Conservation (phyloP, 495 filamentous ascomycete genomes). For the Lichina pygmaea region DNA sequence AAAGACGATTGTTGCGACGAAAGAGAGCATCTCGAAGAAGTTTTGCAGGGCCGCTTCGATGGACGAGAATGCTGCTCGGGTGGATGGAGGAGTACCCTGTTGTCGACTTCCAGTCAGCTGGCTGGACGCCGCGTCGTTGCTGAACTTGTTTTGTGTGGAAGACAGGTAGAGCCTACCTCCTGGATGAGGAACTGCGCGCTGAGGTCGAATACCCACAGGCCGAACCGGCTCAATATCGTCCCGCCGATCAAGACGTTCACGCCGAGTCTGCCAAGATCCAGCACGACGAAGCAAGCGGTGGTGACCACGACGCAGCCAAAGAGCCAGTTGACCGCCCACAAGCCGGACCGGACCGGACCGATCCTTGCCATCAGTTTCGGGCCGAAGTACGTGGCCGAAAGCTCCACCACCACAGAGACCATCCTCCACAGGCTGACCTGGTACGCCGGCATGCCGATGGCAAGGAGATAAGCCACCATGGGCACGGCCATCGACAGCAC, state of each 20-base stretch:
- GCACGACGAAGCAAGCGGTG: constrained; percentile 11
- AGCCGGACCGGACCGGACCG: constrained; percentile 26
- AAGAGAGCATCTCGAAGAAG: constrained; percentile 36
- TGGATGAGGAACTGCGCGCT: constrained; percentile 37
- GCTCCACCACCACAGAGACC: constrained; percentile 15
- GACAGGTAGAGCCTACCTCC: constrained; percentile 9
- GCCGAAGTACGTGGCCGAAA: constrained; percentile 22
- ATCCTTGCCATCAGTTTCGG: constrained; percentile 24
- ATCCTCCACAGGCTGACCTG: constrained; percentile 16
- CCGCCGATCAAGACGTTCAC: constrained; percentile 21
- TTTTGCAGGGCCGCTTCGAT: constrained; percentile 36
- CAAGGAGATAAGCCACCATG: constrained; percentile 18
- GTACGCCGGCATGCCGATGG: constrained; percentile 10
- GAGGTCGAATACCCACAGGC: constrained; percentile 43
- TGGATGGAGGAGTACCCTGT: constrained; percentile 14
- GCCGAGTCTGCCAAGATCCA: constrained; percentile 9
- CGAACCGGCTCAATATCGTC: constrained; percentile 29
- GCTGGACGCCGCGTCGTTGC: constrained; percentile 1
- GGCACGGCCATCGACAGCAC: constrained; percentile 16
- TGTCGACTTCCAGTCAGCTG: constrained; percentile 17
- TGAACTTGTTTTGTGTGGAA: too few species aligned
- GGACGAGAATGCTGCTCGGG: constrained; percentile 21
- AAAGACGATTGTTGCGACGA: constrained; percentile 30
- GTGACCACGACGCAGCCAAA: constrained; percentile 21
- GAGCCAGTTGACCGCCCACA: constrained; percentile 42